Evolutionary conservation across 1,284 basidiomycete genomes (phyloP).

Genomic region (Clitocybe nebularis): DNA sequence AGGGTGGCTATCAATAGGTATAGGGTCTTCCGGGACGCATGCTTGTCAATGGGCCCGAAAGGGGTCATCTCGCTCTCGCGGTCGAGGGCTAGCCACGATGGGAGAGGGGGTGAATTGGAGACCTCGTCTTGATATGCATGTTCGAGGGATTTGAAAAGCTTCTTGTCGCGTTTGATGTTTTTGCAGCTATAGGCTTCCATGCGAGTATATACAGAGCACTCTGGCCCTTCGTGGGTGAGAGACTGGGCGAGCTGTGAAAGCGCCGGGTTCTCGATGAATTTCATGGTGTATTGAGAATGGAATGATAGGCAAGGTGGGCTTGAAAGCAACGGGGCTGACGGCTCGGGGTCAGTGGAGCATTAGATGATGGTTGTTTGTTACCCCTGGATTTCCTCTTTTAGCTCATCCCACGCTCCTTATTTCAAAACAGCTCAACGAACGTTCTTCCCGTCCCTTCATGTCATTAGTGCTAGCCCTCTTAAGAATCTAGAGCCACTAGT

Average conservation of each 20-base stretch:
- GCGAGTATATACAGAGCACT: conserved; percentile 88
- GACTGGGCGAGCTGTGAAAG: conserved; percentile 77
- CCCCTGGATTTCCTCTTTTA: conserved; percentile 10
- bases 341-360: conserved; percentile 7
- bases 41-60: conserved; percentile 74
- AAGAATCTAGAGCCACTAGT: background rate
- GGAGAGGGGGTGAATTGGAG: conserved; percentile 65
- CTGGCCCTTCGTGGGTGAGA: conserved; percentile 83
- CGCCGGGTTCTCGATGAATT: conserved; percentile 86
- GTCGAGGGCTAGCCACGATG: conserved; percentile 65
- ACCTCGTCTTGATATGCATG: conserved; percentile 77
- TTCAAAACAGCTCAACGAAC: conserved; percentile 5
- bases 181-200: conserved; percentile 99
- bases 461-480: background rate
- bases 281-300: conserved; percentile 52
- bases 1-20: conserved; percentile 95
- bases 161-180: conserved; percentile 95
- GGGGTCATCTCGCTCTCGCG: conserved; percentile 71
- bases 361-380: conserved; percentile 13
- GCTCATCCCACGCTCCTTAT: background rate
- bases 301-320: conserved; percentile 6
- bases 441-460: conserved; percentile 6
- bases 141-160: conserved; percentile 91
- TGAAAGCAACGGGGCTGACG: conserved; percentile 5
- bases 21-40: conserved; percentile 80